Conservation (phyloP, 139 green algal species). For the Auxenochlorella protothecoides region DNA sequence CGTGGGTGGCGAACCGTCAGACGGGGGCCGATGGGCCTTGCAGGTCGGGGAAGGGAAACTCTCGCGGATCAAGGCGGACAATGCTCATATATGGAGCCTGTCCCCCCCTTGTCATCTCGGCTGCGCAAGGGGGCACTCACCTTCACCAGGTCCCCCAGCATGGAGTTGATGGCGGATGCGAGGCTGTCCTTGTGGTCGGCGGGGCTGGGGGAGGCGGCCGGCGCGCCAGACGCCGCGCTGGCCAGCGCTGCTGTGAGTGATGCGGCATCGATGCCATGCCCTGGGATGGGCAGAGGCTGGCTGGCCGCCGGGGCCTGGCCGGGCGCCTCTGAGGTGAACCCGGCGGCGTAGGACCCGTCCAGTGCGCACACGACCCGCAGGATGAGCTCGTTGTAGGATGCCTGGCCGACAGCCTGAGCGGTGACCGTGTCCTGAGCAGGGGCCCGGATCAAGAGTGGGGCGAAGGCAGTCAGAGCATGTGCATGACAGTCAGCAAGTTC, state of each 20-base stretch:
- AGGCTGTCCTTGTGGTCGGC: slow-evolving; percentile 7
- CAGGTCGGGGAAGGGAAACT: no score
- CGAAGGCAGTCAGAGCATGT: not conserved
- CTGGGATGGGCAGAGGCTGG: not conserved
- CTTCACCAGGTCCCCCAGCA: slow-evolving; percentile 23
- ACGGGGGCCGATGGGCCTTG: no score
- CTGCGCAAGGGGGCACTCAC: not conserved
- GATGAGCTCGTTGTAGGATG: slow-evolving; percentile 78
- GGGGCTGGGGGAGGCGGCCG: not conserved
- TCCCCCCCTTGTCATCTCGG: no score
- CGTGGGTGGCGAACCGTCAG: no score
- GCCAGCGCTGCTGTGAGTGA: not conserved
- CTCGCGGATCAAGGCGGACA: no score
- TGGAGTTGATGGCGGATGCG: slow-evolving; percentile 11
- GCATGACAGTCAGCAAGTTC: not conserved
- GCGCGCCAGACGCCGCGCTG: not conserved
- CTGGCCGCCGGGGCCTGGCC: slow-evolving; percentile 3
- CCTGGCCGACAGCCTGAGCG: slow-evolving; percentile 17
- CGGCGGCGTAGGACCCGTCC: slow-evolving; percentile 4
- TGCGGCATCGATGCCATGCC: slow-evolving; percentile 1
- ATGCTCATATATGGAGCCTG: no score
- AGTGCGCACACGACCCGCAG: slow-evolving; percentile 48
- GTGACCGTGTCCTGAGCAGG: slow-evolving; percentile 16
- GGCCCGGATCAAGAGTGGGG: not conserved
- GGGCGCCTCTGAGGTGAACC: not conserved